Evolutionary conservation across 83 land plant species (phyloP).

Genomic region (Isoetes engelmannii): DNA sequence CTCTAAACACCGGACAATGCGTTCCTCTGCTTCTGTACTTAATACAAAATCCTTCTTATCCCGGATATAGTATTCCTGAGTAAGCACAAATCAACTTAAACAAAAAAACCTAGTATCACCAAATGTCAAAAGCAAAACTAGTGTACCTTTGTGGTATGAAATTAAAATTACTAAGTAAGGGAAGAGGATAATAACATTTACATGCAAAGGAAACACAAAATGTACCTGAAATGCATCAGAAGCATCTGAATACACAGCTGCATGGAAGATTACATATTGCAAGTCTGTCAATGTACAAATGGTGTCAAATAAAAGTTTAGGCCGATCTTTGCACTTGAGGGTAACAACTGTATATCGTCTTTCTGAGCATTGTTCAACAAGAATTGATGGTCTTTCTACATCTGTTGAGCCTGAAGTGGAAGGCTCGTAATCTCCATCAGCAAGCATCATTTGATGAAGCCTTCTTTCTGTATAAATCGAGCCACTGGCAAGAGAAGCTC

Average conservation of each 20-base stretch:
- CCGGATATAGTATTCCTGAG: conserved; percentile 29
- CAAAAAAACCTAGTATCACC: neutral
- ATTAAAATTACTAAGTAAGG: too few species aligned
- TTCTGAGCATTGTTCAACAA: neutral
- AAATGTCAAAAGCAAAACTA: too few species aligned
- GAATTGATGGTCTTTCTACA: neutral
- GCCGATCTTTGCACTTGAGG: neutral
- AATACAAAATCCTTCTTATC: conserved; percentile 17
- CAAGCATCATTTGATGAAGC: conserved; percentile 4
- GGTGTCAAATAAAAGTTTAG: conserved; percentile 6
- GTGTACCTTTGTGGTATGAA: too few species aligned
- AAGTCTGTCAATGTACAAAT: conserved; percentile 4
- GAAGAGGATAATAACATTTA: too few species aligned
- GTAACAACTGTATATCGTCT: neutral
- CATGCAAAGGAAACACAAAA: too few species aligned
- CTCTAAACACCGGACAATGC: conserved; percentile 16
- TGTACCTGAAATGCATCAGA: neutral
- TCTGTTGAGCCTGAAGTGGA: neutral
- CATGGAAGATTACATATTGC: conserved; percentile 6
- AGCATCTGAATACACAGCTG: neutral
- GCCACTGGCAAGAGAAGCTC: neutral
- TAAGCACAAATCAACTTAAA: too few species aligned
- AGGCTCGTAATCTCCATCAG: neutral
- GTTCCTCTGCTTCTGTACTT: conserved; percentile 20
- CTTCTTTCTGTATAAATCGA: conserved; percentile 1